These are phyloP conservation scores for Saccharomycopsis selenospora DNA, from an alignment of 805 yeast genomes.

Conservation along the genomic window DNA sequence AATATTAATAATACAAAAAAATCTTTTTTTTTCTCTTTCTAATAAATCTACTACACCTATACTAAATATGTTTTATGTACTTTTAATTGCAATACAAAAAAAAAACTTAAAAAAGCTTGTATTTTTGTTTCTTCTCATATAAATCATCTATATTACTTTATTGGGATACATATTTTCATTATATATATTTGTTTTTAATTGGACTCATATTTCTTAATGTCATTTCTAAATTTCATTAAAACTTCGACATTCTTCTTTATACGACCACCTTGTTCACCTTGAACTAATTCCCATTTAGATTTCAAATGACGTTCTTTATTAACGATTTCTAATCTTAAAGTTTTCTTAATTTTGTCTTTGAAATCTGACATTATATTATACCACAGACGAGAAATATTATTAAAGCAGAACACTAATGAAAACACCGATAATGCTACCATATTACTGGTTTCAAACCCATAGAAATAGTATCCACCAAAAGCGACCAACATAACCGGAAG, in stretches of 20 bases:
- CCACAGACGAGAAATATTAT: conserved; percentile 16
- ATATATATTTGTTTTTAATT: no score
- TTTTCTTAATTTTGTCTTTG: conserved; percentile 2
- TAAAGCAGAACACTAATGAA: conserved; percentile 12
- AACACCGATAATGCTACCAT: conserved; percentile 13
- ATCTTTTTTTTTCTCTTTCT: no score
- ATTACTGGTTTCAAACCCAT: conserved; percentile 15
- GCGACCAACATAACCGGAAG: conserved; percentile 13
- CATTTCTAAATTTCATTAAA: conserved; percentile 7
- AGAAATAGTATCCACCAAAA: conserved; percentile 15
- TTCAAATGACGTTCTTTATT: conserved; percentile 8
- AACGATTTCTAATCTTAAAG: conserved; percentile 8
- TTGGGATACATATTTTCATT: no score
- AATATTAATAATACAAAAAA: no score
- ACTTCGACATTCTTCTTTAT: neutral
- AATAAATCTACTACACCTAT: no score
- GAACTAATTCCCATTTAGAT: conserved; percentile 5
- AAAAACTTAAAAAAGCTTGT: no score
- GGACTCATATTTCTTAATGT: conserved; percentile 2
- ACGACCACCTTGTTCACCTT: neutral
- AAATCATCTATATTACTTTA: no score
- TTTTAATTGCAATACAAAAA: no score
- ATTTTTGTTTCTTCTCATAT: no score
- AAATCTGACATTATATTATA: conserved; percentile 6
- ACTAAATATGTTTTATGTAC: no score